Evolutionary conservation across 768 basidiomycete species (phyloP).

Genomic region (Pisolithus albus): DNA sequence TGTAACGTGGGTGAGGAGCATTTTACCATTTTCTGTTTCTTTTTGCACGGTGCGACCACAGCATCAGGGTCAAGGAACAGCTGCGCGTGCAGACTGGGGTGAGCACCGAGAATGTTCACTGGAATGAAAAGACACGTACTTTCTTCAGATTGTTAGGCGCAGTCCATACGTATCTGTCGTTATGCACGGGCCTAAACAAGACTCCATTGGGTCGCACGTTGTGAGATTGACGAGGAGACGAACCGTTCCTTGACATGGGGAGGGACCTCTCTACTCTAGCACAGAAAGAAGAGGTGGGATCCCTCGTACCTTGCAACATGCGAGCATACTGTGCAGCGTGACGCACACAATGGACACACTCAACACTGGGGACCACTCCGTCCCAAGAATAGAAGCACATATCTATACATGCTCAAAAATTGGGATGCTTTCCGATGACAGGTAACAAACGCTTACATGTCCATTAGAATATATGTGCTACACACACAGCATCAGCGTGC

Average conservation of each 20-base stretch:
- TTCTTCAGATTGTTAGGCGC: conserved; percentile 87
- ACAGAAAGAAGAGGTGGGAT: background rate
- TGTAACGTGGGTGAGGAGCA: no score
- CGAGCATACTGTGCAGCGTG: conserved; percentile 91
- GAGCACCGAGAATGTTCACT: conserved; percentile 2
- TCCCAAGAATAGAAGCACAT: conserved; percentile 84
- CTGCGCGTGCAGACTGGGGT: background rate
- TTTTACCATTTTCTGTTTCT: no score
- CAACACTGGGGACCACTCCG: conserved; percentile 86
- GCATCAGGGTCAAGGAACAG: no score
- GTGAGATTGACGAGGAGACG: conserved; percentile 15
- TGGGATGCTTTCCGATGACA: conserved; percentile 5
- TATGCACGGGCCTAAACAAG: conserved; percentile 61
- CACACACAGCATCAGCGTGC: conserved; percentile 7
- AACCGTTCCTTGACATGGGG: conserved; percentile 54
- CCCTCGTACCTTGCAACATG: conserved; percentile 73
- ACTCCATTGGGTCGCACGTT: conserved; percentile 5
- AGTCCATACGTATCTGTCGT: conserved; percentile 71
- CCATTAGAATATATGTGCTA: conserved; percentile 87
- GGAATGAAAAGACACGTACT: conserved; percentile 36
- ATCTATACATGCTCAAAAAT: conserved; percentile 43
- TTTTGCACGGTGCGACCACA: no score
- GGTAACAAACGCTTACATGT: conserved; percentile 44
- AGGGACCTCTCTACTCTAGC: background rate
- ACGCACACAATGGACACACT: conserved; percentile 77